Evolutionary conservation across 2,329 filamentous ascomycete species (phyloP).

Genomic region (Trichoderma guizhouense): DNA sequence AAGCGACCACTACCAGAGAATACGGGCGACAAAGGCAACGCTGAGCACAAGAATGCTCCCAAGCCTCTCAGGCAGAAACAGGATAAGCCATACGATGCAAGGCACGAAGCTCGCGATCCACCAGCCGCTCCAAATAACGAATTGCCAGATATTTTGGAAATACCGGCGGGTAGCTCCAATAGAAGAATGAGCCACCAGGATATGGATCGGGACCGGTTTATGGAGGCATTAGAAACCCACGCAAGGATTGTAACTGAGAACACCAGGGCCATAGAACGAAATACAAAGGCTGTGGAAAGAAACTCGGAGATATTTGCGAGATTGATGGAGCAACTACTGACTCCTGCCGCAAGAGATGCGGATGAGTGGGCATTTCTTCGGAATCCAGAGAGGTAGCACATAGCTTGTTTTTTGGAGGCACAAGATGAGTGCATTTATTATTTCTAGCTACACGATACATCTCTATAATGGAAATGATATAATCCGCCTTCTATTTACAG

Average conservation of each 20-base stretch:
- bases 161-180: not conserved
- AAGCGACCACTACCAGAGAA: not conserved
- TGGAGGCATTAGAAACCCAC: not conserved
- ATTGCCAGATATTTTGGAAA: not conserved
- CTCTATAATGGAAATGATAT: not conserved
- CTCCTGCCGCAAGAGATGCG: not conserved
- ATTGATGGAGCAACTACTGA: not conserved
- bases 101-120: not conserved
- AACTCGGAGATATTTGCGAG: not conserved
- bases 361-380: not conserved
- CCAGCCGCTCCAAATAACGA: not conserved
- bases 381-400: not conserved
- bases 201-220: not conserved
- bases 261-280: not conserved
- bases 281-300: not conserved
- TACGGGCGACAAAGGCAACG: not conserved
- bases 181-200: no score
- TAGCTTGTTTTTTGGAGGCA: not conserved
- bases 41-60: not conserved
- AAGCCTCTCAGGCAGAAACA: not conserved
- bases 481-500: not conserved
- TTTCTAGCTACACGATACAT: not conserved
- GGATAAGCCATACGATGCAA: not conserved
- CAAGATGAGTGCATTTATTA: not conserved
- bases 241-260: not conserved